Evolutionary conservation across 2,329 filamentous ascomycete species (phyloP).

Genomic region (Aspergillus aculeatus): DNA sequence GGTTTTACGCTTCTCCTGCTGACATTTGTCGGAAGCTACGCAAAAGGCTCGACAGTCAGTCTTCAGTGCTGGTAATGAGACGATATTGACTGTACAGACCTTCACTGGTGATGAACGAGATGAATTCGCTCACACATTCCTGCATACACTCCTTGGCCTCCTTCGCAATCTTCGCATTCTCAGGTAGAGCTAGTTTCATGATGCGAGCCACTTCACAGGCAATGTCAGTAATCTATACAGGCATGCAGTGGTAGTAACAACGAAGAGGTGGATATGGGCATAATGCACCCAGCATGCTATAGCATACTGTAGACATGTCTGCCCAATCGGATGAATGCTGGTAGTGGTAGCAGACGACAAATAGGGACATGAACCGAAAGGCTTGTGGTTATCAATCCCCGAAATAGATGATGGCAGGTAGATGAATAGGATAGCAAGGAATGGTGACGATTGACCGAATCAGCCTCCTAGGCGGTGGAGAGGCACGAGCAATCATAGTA

Average conservation of each 20-base stretch:
- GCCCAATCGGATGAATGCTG: neutral
- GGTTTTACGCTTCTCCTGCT: constrained; percentile 98
- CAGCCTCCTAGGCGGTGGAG: constrained; percentile 27
- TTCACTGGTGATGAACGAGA: constrained; percentile 99
- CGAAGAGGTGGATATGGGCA: neutral
- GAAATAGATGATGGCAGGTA: neutral
- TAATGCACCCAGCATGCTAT: neutral
- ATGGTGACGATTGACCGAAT: neutral
- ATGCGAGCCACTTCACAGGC: constrained; percentile 96
- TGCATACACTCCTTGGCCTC: constrained; percentile 99
- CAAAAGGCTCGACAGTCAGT: neutral
- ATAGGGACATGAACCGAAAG: neutral
- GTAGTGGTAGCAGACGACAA: neutral
- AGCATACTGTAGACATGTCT: neutral
- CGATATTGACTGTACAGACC: constrained; percentile 57
- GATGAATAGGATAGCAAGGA: constrained; percentile 1
- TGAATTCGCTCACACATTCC: constrained; percentile 99
- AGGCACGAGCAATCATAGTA: constrained; percentile 30
- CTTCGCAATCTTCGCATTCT: constrained; percentile 98
- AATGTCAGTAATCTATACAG: constrained; percentile 21
- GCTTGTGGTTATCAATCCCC: neutral
- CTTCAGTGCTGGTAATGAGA: neutral
- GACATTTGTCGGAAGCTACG: constrained; percentile 90
- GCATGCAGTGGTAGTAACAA: neutral
- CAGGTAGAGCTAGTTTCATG: constrained; percentile 96